Evolutionary conservation across 352 stramenopile genomes (phyloP), one percentile per base, ranked within the genome.

Genomic region (Phytophthora ramorum): DNA sequence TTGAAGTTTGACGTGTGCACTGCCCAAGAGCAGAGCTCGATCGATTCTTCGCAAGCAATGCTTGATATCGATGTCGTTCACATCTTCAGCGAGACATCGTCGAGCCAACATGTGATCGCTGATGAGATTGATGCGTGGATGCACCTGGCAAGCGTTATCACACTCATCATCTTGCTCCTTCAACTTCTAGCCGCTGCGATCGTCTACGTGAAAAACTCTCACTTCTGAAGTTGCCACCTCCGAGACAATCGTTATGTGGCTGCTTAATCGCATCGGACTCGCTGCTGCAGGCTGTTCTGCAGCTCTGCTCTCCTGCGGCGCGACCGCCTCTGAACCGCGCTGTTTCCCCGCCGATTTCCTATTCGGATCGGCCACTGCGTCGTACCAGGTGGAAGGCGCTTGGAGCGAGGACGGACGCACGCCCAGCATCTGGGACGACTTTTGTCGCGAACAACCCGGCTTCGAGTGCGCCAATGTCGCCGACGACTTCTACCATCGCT

Each of bases 401-500:
- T 69, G 65, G 17, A 72, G 93, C 22, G 77, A 88, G 47, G 87
- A 77, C 30, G 89, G 88, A n/a, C 73, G 89, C 10, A 92, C 87
- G n/a, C 44, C 68, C 30, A 86, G 75, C 68, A 98, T 98, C 58
- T 98, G 94, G 94, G 94, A 98, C 81, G 85, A 81, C 35, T 98
- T 91, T 66, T 90, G 78, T 41, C 69, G 74, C 24, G 76, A 78
- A 26, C 89, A 81, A 8, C 66, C 77, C 17, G 67, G 90, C 63
- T 68, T 77, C 12, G 79, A 96, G 40, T 96, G 65, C 16, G 93
- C 89, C n/a, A 84, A 97, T 64, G 69, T 97, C 12, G 91, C 91
- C 2, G 92, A 90, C 68, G 92, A 98, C 79, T 90, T 97, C 59
- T 98, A 97, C 66, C 81, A 98, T 76, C 75, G 79, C 51, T 97